Evolutionary conservation across 257 asterid genomes (phyloP).

Genomic region (Scutellaria baicalensis): DNA sequence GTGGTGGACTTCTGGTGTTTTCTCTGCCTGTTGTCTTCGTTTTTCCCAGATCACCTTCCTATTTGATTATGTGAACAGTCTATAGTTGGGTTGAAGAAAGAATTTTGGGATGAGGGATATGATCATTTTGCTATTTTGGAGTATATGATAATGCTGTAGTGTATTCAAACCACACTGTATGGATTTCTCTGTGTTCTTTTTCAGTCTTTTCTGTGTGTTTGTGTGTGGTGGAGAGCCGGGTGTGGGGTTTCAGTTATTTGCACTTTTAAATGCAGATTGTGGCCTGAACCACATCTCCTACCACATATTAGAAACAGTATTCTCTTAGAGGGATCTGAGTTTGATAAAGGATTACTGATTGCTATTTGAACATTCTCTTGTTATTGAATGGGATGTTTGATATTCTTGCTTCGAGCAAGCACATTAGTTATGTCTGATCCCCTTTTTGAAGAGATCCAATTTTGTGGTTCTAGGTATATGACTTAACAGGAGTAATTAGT

Average conservation of each 20-base stretch:
- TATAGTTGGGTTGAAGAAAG: background rate
- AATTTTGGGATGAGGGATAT: background rate
- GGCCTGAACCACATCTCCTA: no score
- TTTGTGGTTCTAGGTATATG: conserved; percentile 69
- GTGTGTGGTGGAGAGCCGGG: no score
- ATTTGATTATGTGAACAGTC: background rate
- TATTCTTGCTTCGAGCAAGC: background rate
- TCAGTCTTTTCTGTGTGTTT: background rate
- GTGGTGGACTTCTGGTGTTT: background rate
- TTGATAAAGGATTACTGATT: background rate
- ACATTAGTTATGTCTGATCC: conserved; percentile 13
- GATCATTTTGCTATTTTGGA: background rate
- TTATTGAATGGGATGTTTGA: background rate
- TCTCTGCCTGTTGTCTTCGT: background rate
- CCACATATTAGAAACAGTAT: no score
- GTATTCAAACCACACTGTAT: background rate
- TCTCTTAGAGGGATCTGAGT: no score
- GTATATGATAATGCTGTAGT: background rate
- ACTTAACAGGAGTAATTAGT: conserved; percentile 69
- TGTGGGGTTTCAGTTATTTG: no score
- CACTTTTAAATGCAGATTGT: no score
- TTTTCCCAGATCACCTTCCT: background rate
- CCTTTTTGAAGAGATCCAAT: conserved; percentile 20
- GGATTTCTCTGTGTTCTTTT: background rate
- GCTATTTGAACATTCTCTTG: background rate